Evolutionary conservation across 495 filamentous ascomycete genomes (phyloP).

Genomic region (Cladorrhinum samala): DNA sequence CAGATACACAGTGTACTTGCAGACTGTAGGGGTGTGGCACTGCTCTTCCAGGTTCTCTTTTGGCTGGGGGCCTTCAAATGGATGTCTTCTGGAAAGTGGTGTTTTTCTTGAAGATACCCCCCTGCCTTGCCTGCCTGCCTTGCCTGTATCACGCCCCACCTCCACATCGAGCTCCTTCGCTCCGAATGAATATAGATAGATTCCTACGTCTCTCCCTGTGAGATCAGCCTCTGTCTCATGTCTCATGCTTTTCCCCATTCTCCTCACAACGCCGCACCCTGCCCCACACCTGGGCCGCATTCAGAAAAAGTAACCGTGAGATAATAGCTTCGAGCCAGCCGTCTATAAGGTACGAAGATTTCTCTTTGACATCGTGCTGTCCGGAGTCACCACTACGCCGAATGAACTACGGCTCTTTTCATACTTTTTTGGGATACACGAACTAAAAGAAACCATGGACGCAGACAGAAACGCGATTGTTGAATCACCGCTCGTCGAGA

Average conservation of each 20-base stretch:
- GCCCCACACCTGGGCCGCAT: slow-evolving; percentile 15
- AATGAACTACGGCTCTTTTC: neutral
- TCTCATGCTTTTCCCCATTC: slow-evolving; percentile 13
- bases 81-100: neutral
- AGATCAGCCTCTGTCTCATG: slow-evolving; percentile 15
- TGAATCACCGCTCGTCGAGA: slow-evolving; percentile 12
- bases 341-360: neutral
- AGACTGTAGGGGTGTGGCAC: slow-evolving; percentile 1
- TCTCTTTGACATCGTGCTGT: neutral
- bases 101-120: neutral
- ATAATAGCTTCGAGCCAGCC: slow-evolving; percentile 4
- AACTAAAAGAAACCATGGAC: slow-evolving; percentile 14
- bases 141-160: slow-evolving; percentile 1
- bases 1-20: slow-evolving; percentile 2
- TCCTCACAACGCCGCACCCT: slow-evolving; percentile 18
- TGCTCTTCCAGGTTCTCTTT: neutral
- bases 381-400: neutral
- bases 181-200: slow-evolving; percentile 18
- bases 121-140: no score
- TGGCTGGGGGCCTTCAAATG: slow-evolving; percentile 5
- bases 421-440: neutral
- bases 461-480: slow-evolving; percentile 16
- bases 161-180: slow-evolving; percentile 5
- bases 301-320: slow-evolving; percentile 2
- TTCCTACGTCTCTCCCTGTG: slow-evolving; percentile 9